Conservation (phyloP, 805 yeast species). For the Pichia kluyveri region DNA sequence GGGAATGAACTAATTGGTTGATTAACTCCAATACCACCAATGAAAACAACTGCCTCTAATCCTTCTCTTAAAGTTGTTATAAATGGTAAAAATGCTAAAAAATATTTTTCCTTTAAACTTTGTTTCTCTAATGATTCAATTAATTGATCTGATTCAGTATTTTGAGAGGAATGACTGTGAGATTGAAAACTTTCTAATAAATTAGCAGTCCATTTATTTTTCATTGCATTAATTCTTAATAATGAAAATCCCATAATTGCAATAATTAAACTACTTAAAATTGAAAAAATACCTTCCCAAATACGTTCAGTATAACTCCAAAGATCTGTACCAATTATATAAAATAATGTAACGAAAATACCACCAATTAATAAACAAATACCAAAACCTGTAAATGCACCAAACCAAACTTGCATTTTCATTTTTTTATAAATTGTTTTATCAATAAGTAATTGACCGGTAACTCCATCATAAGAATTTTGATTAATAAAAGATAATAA, state of each 20-base stretch:
- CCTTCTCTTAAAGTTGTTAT: conserved; percentile 86
- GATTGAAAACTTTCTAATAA: conserved; percentile 21
- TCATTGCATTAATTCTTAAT: conserved; percentile 69
- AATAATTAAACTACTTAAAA: conserved; percentile 69
- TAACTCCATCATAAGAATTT: conserved; percentile 29
- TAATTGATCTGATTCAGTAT: conserved; percentile 20
- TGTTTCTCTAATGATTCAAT: conserved; percentile 6
- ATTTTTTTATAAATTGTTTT: conserved; percentile 32
- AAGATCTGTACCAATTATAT: conserved; percentile 68
- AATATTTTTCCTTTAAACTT: conserved; percentile 46
- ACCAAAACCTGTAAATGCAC: conserved; percentile 63
- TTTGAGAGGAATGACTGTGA: conserved; percentile 5
- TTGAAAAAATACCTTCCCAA: conserved; percentile 81
- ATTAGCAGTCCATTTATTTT: conserved; percentile 71
- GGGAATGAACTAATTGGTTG: conserved; percentile 62
- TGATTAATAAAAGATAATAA: conserved; percentile 63
- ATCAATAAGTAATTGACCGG: conserved; percentile 19
- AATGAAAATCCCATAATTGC: conserved; percentile 83
- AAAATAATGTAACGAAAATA: conserved; percentile 59
- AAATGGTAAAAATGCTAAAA: conserved; percentile 69
- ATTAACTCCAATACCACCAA: conserved; percentile 80
- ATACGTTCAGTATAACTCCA: conserved; percentile 85
- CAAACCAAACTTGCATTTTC: conserved; percentile 70
- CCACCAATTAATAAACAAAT: conserved; percentile 70
- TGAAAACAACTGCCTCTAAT: conserved; percentile 81